Evolutionary conservation across 441 rosid genomes (phyloP).

Genomic region (Adansonia grandidieri): DNA sequence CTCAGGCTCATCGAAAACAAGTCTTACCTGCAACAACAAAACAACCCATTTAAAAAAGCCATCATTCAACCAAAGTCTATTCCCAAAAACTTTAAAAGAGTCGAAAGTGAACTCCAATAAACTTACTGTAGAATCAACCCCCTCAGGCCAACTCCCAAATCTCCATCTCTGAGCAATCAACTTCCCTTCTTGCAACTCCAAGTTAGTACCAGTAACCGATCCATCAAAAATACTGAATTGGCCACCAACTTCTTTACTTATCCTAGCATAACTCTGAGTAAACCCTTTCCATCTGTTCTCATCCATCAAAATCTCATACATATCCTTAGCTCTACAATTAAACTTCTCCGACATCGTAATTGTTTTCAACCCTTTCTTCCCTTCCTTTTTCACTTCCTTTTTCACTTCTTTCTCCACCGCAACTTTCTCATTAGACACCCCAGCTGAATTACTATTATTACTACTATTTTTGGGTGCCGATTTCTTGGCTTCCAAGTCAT

Average conservation of each 20-base stretch:
- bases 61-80: constrained; percentile 10
- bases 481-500: constrained; percentile 75
- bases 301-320: constrained; percentile 92
- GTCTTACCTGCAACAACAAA: constrained; percentile 62
- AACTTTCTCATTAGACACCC: constrained; percentile 33
- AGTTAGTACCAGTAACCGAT: constrained; percentile 79
- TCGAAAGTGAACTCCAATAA: neutral
- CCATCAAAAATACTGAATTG: constrained; percentile 84
- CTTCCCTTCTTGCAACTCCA: constrained; percentile 84
- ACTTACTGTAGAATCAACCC: constrained; percentile 73
- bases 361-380: constrained; percentile 66
- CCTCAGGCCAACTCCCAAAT: constrained; percentile 97
- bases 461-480: constrained; percentile 44
- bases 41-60: neutral
- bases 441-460: constrained; percentile 16
- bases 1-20: constrained; percentile 73
- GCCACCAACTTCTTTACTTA: constrained; percentile 84
- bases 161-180: constrained; percentile 92
- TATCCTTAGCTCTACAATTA: constrained; percentile 70
- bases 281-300: constrained; percentile 95
- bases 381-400: constrained; percentile 35
- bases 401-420: constrained; percentile 30
- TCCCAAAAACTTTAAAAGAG: neutral
- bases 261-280: constrained; percentile 85
- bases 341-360: constrained; percentile 81